Conservation (phyloP, 257 asterid genomes). For the Solanum rostratum region DNA sequence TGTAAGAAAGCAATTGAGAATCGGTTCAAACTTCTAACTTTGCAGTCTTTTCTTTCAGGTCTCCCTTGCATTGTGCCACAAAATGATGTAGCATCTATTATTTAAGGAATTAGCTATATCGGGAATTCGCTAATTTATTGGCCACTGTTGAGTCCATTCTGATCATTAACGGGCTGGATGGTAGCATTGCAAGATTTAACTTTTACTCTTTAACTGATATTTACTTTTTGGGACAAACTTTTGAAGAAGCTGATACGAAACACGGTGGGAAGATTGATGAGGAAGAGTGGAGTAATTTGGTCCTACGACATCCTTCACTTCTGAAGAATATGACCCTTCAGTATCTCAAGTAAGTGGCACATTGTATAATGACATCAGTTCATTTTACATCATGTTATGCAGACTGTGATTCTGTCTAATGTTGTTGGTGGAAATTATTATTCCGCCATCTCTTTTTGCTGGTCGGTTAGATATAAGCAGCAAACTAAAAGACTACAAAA, state of each 20-base stretch:
- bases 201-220: not conserved
- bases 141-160: not conserved
- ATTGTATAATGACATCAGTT: not conserved
- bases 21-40: not conserved
- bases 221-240: constrained; percentile 37
- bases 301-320: constrained; percentile 71
- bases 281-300: constrained; percentile 84
- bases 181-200: not conserved
- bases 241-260: constrained; percentile 90
- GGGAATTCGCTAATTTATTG: not conserved
- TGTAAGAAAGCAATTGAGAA: not conserved
- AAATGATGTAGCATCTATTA: not conserved
- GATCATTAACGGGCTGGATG: not conserved
- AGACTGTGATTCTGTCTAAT: not conserved
- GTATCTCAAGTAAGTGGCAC: constrained; percentile 59
- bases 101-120: not conserved
- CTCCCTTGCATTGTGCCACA: too few species aligned
- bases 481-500: too few species aligned
- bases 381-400: not conserved
- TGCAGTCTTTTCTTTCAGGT: not conserved
- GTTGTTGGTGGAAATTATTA: too few species aligned
- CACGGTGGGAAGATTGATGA: constrained; percentile 79
- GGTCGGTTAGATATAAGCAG: too few species aligned
- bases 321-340: constrained; percentile 91
- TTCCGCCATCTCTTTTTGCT: too few species aligned